Conservation (phyloP, 192 early-diverging fungal species). For the Lunasporangiospora selenospora region DNA sequence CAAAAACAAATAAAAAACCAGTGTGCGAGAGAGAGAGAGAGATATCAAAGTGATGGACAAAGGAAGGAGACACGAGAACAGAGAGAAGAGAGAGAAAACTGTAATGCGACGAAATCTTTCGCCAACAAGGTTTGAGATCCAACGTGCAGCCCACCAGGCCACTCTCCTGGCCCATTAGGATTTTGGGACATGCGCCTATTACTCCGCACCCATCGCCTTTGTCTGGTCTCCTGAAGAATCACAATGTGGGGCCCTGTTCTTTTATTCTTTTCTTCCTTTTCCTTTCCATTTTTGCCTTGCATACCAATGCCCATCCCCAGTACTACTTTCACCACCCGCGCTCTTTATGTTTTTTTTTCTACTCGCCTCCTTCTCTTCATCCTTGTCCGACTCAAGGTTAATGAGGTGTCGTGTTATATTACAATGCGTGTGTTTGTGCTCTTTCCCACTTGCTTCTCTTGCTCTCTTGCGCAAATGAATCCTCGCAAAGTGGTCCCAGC, state of each 20-base stretch:
- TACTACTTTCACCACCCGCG: neutral
- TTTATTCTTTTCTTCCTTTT: slow-evolving; percentile 5
- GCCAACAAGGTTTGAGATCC: neutral
- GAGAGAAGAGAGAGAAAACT: no score
- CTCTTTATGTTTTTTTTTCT: neutral
- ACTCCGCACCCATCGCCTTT: neutral
- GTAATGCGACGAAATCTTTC: no score
- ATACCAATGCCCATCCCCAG: neutral
- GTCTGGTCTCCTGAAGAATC: neutral
- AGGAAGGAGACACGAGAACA: neutral
- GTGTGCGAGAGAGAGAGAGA: neutral
- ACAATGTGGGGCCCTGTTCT: neutral
- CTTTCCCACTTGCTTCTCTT: neutral
- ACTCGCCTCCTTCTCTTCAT: neutral
- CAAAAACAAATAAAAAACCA: no score
- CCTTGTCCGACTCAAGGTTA: neutral
- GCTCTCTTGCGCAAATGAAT: neutral
- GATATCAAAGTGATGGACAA: neutral
- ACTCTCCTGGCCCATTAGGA: neutral
- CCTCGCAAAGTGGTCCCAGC: neutral
- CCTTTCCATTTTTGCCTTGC: neutral
- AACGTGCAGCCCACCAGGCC: neutral
- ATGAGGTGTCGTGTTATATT: neutral
- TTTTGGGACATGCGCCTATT: neutral
- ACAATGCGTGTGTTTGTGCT: neutral